These are phyloP conservation scores for Fusarium sublunatum DNA, from an alignment of 2,329 filamentous ascomycete genomes.

Conservation along the genomic window DNA sequence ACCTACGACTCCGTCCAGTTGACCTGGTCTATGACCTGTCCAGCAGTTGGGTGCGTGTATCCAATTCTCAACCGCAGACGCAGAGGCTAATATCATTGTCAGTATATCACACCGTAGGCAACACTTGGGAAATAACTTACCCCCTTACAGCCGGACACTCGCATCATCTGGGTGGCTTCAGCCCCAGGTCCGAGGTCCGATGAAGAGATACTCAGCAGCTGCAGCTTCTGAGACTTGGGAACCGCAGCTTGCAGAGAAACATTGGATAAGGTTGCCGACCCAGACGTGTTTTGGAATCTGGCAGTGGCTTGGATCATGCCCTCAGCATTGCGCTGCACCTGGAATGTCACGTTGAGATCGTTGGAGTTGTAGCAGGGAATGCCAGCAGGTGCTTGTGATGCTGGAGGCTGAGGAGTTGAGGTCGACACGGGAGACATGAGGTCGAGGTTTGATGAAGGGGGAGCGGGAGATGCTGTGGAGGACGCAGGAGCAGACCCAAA, in stretches of 20 bases:
- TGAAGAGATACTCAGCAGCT: constrained; percentile 89
- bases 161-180: constrained; percentile 92
- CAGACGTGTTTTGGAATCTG: constrained; percentile 82
- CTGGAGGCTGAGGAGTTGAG: constrained; percentile 51
- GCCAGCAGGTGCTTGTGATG: constrained; percentile 60
- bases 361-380: constrained; percentile 88
- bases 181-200: constrained; percentile 79
- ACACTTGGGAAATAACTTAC: constrained; percentile 70
- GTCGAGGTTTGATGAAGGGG: constrained; percentile 60
- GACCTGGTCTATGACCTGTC: constrained; percentile 87
- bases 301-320: constrained; percentile 84
- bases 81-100: constrained; percentile 69
- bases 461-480: constrained; percentile 46
- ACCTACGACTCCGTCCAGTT: constrained; percentile 84
- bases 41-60: constrained; percentile 76
- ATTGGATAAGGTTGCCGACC: constrained; percentile 72
- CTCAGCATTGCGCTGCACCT: constrained; percentile 84
- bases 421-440: constrained; percentile 61
- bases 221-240: constrained; percentile 94
- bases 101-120: constrained; percentile 2
- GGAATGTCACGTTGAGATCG: constrained; percentile 81
- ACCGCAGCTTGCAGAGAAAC: constrained; percentile 94
- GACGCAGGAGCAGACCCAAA: constrained; percentile 68
- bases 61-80: constrained; percentile 87
- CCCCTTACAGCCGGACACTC: constrained; percentile 83